Conservation (phyloP, 2,329 filamentous ascomycete species). For the Chrysoporthe cubensis region DNA sequence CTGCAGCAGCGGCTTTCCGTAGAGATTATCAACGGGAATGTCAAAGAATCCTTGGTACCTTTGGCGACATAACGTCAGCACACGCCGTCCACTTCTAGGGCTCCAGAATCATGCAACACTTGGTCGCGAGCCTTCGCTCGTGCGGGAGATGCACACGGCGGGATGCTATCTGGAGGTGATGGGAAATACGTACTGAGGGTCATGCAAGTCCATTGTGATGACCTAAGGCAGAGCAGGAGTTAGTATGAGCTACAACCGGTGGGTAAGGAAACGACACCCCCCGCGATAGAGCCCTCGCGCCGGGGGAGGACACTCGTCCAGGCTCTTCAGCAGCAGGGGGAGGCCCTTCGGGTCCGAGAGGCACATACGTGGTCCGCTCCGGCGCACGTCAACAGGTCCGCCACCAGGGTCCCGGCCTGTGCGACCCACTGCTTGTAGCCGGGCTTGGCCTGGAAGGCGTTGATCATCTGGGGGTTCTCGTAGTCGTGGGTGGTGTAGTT, state of each 20-base stretch:
- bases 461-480: slow-evolving; percentile 59
- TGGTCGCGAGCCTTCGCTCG: background rate
- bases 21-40: slow-evolving; percentile 97
- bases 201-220: slow-evolving; percentile 96
- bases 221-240: slow-evolving; percentile 48
- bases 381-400: slow-evolving; percentile 91
- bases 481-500: slow-evolving; percentile 68
- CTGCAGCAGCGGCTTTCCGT: slow-evolving; percentile 76
- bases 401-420: slow-evolving; percentile 92
- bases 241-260: slow-evolving; percentile 12
- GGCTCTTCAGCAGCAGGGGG: slow-evolving; percentile 10
- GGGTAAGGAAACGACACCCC: background rate
- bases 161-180: background rate
- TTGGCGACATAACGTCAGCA: slow-evolving; percentile 19
- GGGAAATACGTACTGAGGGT: slow-evolving; percentile 64
- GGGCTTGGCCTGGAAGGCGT: slow-evolving; percentile 74
- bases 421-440: slow-evolving; percentile 99
- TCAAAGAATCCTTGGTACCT: slow-evolving; percentile 96
- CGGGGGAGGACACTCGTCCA: background rate
- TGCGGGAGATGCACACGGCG: background rate
- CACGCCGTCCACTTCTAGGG: slow-evolving; percentile 7
- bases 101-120: background rate
- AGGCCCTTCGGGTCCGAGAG: slow-evolving; percentile 11
- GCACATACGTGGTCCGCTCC: slow-evolving; percentile 83
- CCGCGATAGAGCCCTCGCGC: too few relatives aligned